Evolutionary conservation across 73 alveolate species (phyloP), one percentile per base, ranked within the genome.

Genomic region (Urostyla sp.): DNA sequence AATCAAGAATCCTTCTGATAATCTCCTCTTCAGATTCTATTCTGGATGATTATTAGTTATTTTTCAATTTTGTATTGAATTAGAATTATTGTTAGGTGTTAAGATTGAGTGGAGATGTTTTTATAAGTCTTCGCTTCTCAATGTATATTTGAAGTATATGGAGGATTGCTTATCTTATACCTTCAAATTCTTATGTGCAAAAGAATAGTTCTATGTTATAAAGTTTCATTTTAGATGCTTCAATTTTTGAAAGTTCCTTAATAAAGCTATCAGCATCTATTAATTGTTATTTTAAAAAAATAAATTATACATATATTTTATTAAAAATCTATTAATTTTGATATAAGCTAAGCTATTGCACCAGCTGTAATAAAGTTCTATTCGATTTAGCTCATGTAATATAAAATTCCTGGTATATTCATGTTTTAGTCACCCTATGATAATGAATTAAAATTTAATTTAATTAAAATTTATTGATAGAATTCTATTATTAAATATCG

Each of bases 231-330:
- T 37, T 40, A 10, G 37, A 15, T 2, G 79, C 61, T 21, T 63
- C 79, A 28, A 63, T 63, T 26, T 31, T 63, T 20, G 35, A 30
- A n/a, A 63, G 38, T 28, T 63, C 79, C 31, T 63, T 63, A 32
- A 63, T 63, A 21, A 63, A 63, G 1, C 18, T 38, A 34, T 63
- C 79, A 34, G 79, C 79, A 63, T 63, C 79, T 63, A 63, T 63
- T 5, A 15, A 13, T 2, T 40, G 15, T 21, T 2, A n/a, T 38
- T n/a, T 18, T 24, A 40, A 24, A 18, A 3, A 8, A 3, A 23
- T 58, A 34, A 30, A 38, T 38, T 49, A 10, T 63, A 63, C 79
- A 63, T 28, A 63, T 63, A 63, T 63, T 63, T 30, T 63, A 43
- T 23, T 63, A 32, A 24, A 63, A 63, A 23, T 63, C 79, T 4